Evolutionary conservation across 2,329 filamentous ascomycete species (phyloP), one percentile per base, ranked within the genome.

Genomic region (Cercospora janseana): DNA sequence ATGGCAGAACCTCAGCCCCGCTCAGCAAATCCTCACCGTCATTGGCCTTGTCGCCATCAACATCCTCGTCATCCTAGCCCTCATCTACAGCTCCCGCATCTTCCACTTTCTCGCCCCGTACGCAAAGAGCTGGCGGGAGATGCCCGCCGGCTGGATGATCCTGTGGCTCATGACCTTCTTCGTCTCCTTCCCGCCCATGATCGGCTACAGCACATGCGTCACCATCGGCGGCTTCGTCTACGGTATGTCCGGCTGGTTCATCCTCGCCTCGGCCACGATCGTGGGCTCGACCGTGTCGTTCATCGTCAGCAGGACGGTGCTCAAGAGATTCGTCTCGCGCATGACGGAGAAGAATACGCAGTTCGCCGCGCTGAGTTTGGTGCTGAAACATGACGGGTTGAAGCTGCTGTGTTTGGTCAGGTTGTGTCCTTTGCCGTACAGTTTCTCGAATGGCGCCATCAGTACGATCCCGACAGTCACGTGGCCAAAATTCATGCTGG

Each of bases 401-500:
- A 87, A 89, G 63, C 83, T 97, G 46, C 78, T 98, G 37, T 85
- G 88, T 56, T 94, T 93, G 79, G 93, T 98, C 61, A 82, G 93
- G 23, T 79, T 97, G 57, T 97, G 92, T 64, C 93, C 93, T 2
- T 69, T 98, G 53, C 93, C 93, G 10, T 98, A 95, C 69, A 93
- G 87, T 45, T 75, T 97, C 60, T 91, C 87, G 66, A 98, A 98
- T 66, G 93, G 90, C 43, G 95, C 95, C 54, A 81, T 98, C 48
- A 89, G 89, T 23, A 97, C 93, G 1, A 91, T 98, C 55, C 91
- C 91, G 2, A 95, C 87, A 24, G 88, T 98, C 26, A 79, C 84
- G 18, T 87, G 87, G 31, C 68, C 79, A 53, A 80, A 80, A 38
- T 97, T 94, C 72, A 85, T 84, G 24, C 68, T 90, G 37, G 92